These are phyloP conservation scores for Chlamydomonas urium DNA, from an alignment of 139 green algal species.

Conservation along the genomic window DNA sequence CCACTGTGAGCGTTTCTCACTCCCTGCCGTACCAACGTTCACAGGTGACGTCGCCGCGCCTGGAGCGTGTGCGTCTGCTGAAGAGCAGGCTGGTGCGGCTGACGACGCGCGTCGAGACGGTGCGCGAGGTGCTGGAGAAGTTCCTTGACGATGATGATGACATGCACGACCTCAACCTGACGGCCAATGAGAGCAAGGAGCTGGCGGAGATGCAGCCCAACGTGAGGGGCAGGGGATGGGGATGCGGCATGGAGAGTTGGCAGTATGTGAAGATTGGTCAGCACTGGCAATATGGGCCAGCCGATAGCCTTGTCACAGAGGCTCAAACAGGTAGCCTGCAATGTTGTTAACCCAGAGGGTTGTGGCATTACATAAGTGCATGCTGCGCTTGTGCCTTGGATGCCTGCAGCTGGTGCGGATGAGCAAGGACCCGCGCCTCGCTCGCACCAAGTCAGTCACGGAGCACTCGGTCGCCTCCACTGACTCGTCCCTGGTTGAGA, in stretches of 20 bases:
- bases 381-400: no score
- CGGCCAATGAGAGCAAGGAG: conserved; percentile 42
- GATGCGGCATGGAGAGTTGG: no score
- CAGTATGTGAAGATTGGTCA: no score
- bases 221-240: no score
- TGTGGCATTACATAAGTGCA: no score
- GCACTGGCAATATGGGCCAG: no score
- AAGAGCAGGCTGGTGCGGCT: conserved; percentile 77
- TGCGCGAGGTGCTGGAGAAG: conserved; percentile 54
- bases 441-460: not conserved
- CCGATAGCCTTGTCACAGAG: no score
- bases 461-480: conserved; percentile 20
- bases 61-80: conserved; percentile 87
- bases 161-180: conserved; percentile 57
- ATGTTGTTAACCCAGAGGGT: no score
- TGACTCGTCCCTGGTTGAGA: conserved; percentile 48
- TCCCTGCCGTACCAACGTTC: no score
- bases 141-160: conserved; percentile 65
- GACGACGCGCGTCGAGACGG: conserved; percentile 59
- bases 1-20: no score
- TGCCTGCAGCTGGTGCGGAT: not conserved
- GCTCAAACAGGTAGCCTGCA: no score
- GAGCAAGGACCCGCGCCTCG: not conserved
- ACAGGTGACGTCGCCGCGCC: conserved; percentile 73
- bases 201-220: conserved; percentile 20